Percentiles rank a stretch among this genome's conserved stretches.
These are phyloP conservation scores for Botryosphaeria dothidea DNA, from an alignment of 2,329 filamentous ascomycete species.

Conservation along the genomic window DNA sequence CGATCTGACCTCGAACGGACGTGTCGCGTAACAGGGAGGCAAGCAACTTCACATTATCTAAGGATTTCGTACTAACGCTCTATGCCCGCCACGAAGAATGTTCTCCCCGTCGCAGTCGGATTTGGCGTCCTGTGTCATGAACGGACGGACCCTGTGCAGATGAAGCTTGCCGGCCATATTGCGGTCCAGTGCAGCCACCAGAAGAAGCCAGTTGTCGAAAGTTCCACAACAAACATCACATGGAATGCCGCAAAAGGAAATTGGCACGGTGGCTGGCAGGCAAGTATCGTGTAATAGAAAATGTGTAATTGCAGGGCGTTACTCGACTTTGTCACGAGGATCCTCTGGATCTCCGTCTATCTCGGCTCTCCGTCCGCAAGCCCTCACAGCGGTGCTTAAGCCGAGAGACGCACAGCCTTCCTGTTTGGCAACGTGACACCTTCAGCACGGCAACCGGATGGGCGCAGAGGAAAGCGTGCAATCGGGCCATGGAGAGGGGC, in stretches of 20 bases:
- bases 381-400: background rate
- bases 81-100: background rate
- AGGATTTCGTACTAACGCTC: background rate
- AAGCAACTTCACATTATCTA: background rate
- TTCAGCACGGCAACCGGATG: background rate
- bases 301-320: background rate
- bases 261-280: background rate
- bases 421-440: background rate
- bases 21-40: background rate
- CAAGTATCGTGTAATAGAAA: background rate
- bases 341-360: background rate
- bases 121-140: background rate
- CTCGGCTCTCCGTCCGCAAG: background rate
- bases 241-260: background rate
- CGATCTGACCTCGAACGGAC: slow-evolving; percentile 3
- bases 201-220: background rate
- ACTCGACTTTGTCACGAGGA: background rate
- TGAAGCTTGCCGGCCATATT: background rate
- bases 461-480: background rate
- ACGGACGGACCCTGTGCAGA: background rate
- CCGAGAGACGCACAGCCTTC: background rate
- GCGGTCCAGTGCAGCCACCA: background rate
- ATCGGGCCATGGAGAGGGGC: background rate
- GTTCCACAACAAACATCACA: background rate
- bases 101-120: background rate